These are phyloP conservation scores for Chimonanthus praecox DNA, from an alignment of 164 flowering plant species.

Conservation along the genomic window DNA sequence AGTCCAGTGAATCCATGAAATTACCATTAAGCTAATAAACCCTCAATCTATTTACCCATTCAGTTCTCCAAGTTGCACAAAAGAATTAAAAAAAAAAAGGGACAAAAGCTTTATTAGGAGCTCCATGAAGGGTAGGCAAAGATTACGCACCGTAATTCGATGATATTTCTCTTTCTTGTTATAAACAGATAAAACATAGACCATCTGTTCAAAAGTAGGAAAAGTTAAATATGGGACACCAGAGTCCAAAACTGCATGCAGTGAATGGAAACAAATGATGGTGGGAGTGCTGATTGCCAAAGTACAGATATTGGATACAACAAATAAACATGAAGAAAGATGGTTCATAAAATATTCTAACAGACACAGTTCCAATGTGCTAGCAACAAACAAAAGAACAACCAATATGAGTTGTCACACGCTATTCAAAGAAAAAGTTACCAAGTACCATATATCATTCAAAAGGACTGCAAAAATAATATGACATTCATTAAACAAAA, in stretches of 20 bases:
- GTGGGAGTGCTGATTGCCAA: background rate
- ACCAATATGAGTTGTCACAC: too few species aligned
- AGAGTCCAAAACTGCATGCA: background rate
- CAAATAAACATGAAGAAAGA: background rate
- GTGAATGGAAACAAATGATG: background rate
- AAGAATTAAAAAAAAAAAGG: background rate
- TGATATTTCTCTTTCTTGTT: slow-evolving; percentile 94
- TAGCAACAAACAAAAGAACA: too few species aligned
- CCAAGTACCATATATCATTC: too few species aligned
- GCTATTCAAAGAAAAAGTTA: too few species aligned
- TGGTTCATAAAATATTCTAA: background rate
- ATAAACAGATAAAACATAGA: slow-evolving; percentile 84
- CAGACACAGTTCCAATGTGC: too few species aligned
- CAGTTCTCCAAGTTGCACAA: background rate
- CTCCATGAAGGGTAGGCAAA: background rate
- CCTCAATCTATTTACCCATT: background rate
- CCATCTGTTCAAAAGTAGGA: slow-evolving; percentile 57
- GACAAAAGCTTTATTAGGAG: background rate
- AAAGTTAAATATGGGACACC: background rate
- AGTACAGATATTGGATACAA: background rate
- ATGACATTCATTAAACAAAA: too few species aligned
- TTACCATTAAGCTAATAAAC: background rate
- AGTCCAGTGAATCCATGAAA: background rate
- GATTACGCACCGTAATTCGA: slow-evolving; percentile 68
- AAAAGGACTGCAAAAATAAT: too few species aligned